Evolutionary conservation across 768 basidiomycete genomes (phyloP), one percentile per base, ranked within the genome.

Genomic region (Termitomyces sp.): DNA sequence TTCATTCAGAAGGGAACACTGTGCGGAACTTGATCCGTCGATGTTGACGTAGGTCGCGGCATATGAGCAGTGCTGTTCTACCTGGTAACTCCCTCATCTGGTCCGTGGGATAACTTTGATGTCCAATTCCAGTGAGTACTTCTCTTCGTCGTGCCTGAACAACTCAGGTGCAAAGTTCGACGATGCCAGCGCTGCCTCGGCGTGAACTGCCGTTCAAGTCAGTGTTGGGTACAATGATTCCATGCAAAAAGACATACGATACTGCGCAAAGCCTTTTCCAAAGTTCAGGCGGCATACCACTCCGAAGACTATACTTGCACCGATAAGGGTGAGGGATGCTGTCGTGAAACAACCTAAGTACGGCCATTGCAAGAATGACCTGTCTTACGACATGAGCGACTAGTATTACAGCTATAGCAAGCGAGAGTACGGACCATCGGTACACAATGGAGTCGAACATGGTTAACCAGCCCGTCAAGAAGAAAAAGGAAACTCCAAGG

Each of bases 261-360:
- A 86, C 55, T 85, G 71, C 0, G 75, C 74, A 13, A 85, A 72
- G 0, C 85, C 85, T 58, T 79, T 75, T 50, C 72, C 79, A 62
- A 85, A 86, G 62, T 83, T 79, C 18, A 74, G 59, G 60, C 78
- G 71, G 62, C 81, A 85, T 26, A 82, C 66, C 52, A 77, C 61
- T 8, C 78, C 81, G 14, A 85, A 71, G 30, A 75, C 65, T 41
- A 75, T 69, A 49, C 75, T 79, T 20, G 74, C 70, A 65, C 72
- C 56, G 38, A 78, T 68, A 9, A 79, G 70, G 10, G 72, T 61
- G 61, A 82, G 73, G 0, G 83, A 80, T 7, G 74, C 66, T 24
- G 74, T 70, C 9, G 77, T 77, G 62, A 75, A 74, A 66, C 73
- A 72, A 14, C 70, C 79, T 40, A 84, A 71, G 65, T 76, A 82